Base-by-base conservation (phyloP, 805 yeast genomes). In the Ogataea neopini region DNA sequence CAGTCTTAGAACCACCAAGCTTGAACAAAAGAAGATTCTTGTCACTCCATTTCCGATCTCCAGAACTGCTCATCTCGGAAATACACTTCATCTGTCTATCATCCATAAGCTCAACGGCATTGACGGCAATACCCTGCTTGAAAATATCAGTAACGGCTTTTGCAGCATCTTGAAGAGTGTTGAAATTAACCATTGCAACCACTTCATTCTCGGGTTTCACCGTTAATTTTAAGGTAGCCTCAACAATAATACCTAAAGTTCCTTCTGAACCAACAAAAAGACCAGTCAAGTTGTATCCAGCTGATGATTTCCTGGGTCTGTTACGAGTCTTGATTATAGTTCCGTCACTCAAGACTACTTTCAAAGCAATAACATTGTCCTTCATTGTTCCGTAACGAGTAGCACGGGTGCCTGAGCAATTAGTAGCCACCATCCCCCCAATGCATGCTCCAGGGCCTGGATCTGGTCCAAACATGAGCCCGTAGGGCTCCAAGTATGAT, bases 361-460 rank as follows among this genome's bases (percentile, higher is more conserved):
- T 87, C 48, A 86, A 62, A 47, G 77, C 77, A 20, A 86, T 63
- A 1, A 84, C 81, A 61, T 85, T 82, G 62, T 86, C 90, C 60
- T 83, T 80, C 82, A 86, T 84, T 14, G 92, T 87, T 17, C 95
- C 95, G 56, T 85, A 86, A 42, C 88, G 66, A 20, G 83, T 80
- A 20, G 92, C 91, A 56, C 86, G 83, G 2, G 92, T 84, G 6
- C 95, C 95, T 0, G 91, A 84, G 49, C 92, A 86, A 26, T 85
- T 82, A 19, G 88, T 85, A 7, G 84, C 85, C 38, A 83, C 79
- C 80, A 85, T 84, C 4, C 95, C 95, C 33, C 88, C 87, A 47
- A 87, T 81, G 51, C 82, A 75, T 1, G 92, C 94, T 45, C 89
- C 89, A 18, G 92, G 90, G 39, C 91, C 91, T 0, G 73, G 86